Base-by-base conservation (phyloP, 2,329 filamentous ascomycete genomes). In the Cercospora beticola region DNA sequence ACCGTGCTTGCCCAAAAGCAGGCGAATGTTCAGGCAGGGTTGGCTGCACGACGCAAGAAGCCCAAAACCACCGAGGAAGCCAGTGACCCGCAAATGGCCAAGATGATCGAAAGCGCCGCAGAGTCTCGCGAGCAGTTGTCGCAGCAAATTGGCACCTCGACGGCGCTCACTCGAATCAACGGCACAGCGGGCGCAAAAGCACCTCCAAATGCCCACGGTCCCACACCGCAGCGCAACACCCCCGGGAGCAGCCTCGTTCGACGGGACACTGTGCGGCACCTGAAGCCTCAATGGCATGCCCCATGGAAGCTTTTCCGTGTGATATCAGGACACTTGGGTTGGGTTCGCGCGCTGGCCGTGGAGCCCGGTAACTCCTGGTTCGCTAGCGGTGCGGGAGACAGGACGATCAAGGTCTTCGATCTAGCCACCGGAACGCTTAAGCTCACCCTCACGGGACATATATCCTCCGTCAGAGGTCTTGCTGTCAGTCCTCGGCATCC, bases 391-490 rank as follows among this genome's bases (percentile, higher is more conserved):
- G 93, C 94, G 6, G 96, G 94, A 65, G 95, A 99, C 79, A 86
- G 96, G 63, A 98, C 94, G 1, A 97, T 99, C 82, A 99, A 99
- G 84, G 96, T 99, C 71, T 99, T 94, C 94, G 94, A 99, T 81
- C 81, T 99, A 71, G 95, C 93, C 18, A 92, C 92, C 1, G 95
- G 96, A 0, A 88, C 87, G n/a, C 83, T 97, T 72, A 87, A 89
- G 67, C 83, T 98, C 71, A 97, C 94, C 0, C 83, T 98, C 69
- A 98, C 94, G 1, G 94, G 94, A 40, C 94, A 97, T 81, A 97
- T 97, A 76, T 96, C 92, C 60, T 96, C 93, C 4, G 94, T 97
- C 0, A 89, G 94, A 64, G 95, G 95, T 2, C 86, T 99, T 59
- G 95, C 94, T 0, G 92, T 99, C 7, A 97, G 93, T 21, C 92